These are phyloP conservation scores for Canariomyces notabilis DNA, from an alignment of 2,329 filamentous ascomycete species.

Conservation along the genomic window DNA sequence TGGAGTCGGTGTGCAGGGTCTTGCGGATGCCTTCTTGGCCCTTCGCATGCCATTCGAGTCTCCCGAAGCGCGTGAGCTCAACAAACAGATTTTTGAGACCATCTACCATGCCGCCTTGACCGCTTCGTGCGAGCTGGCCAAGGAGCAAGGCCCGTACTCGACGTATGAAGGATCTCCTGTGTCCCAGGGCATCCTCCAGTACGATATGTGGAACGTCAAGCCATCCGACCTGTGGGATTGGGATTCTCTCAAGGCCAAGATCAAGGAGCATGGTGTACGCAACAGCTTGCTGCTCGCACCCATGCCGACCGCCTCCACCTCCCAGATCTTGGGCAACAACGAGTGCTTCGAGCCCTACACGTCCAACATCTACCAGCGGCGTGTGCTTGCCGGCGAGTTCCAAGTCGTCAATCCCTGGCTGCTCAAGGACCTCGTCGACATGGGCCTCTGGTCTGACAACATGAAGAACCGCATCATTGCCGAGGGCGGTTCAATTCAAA, in stretches of 20 bases:
- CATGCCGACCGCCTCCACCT: conserved; percentile 97
- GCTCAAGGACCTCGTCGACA: conserved; percentile 94
- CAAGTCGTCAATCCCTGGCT: conserved; percentile 99
- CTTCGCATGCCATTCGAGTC: conserved; percentile 97
- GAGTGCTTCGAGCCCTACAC: conserved; percentile 99
- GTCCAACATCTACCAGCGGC: conserved; percentile 98
- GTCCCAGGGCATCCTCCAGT: conserved; percentile 93
- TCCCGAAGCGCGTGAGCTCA: conserved; percentile 84
- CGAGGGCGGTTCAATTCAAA: conserved; percentile 91
- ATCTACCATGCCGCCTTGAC: conserved; percentile 96
- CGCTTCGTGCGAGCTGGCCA: conserved; percentile 79
- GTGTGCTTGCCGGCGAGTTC: conserved; percentile 96
- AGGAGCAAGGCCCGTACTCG: conserved; percentile 76
- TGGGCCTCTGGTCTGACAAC: conserved; percentile 96
- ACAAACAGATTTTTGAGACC: conserved; percentile 98
- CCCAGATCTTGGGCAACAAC: conserved; percentile 97
- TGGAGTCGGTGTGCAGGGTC: conserved; percentile 93
- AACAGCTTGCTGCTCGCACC: conserved; percentile 94
- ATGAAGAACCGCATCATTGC: conserved; percentile 99
- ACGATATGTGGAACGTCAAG: conserved; percentile 96
- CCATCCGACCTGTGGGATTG: conserved; percentile 97
- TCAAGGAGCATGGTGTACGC: conserved; percentile 87
- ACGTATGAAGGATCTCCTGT: conserved; percentile 91
- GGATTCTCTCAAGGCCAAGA: conserved; percentile 80
- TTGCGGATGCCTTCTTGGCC: conserved; percentile 96